Percentiles rank a stretch among this genome's conserved stretches.
Conservation (phyloP, 257 asterid genomes). For the Gentiana straminea region DNA sequence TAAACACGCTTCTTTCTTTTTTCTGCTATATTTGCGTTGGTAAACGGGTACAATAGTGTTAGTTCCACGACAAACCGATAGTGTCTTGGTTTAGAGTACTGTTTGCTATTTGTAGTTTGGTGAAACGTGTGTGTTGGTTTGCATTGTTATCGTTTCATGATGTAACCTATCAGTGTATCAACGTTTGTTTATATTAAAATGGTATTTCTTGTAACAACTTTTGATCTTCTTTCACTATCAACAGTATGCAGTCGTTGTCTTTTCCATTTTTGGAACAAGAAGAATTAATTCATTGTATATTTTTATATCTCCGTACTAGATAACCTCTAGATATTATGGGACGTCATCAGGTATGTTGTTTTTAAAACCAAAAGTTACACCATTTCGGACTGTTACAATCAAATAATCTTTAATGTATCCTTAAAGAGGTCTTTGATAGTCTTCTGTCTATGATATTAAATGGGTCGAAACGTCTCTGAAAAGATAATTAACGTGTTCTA, state of each 20-base stretch:
- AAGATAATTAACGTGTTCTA: too few relatives aligned
- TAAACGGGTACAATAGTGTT: too few relatives aligned
- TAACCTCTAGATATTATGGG: too few relatives aligned
- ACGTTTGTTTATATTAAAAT: conserved; percentile 11
- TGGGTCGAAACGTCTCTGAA: too few relatives aligned
- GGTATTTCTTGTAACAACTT: conserved; percentile 1
- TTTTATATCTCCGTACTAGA: too few relatives aligned
- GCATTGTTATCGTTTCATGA: not conserved
- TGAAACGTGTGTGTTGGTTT: conserved; percentile 1
- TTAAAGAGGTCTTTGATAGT: too few relatives aligned
- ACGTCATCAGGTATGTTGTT: too few relatives aligned
- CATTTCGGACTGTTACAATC: too few relatives aligned
- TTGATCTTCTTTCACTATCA: not conserved
- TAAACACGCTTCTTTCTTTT: not conserved
- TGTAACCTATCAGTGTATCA: conserved; percentile 2
- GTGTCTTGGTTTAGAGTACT: not conserved
- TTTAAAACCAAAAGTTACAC: too few relatives aligned
- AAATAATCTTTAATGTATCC: too few relatives aligned
- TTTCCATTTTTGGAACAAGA: not conserved
- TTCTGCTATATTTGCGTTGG: not conserved
- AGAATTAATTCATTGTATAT: not conserved
- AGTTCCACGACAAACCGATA: not conserved
- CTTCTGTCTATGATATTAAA: too few relatives aligned
- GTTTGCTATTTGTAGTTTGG: conserved; percentile 2
- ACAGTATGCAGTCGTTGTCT: not conserved